Conservation (phyloP, 176 grass and related monocot species). For the Musa beccarii region DNA sequence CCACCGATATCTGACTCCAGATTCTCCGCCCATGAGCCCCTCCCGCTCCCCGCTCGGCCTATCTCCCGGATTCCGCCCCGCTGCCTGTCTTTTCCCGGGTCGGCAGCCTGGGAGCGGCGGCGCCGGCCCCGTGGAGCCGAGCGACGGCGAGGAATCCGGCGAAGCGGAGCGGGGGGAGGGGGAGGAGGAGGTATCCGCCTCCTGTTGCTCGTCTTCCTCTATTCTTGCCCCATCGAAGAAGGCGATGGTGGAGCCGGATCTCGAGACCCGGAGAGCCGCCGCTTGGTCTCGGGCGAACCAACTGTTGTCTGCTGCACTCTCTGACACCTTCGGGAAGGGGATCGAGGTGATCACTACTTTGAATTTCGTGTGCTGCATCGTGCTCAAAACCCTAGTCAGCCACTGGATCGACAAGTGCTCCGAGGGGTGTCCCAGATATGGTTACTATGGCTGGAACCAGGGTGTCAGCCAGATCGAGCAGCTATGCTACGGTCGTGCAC, state of each 20-base stretch:
- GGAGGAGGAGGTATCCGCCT: slow-evolving; percentile 19
- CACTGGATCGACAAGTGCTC: slow-evolving; percentile 57
- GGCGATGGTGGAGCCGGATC: no score
- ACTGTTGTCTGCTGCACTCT: slow-evolving; percentile 1
- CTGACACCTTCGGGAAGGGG: slow-evolving; percentile 25
- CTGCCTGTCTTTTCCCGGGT: no score
- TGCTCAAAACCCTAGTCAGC: slow-evolving; percentile 42
- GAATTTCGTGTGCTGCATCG: slow-evolving; percentile 47
- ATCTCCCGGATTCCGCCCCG: no score
- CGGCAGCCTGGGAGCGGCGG: background rate
- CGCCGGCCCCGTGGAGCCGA: background rate
- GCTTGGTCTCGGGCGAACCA: slow-evolving; percentile 31
- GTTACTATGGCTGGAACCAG: slow-evolving; percentile 54
- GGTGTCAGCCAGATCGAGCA: slow-evolving; percentile 46
- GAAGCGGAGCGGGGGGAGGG: background rate
- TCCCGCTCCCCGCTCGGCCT: background rate
- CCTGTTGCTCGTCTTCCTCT: slow-evolving; percentile 41
- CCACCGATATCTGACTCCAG: slow-evolving; percentile 29
- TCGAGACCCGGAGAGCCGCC: slow-evolving; percentile 17
- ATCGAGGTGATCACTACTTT: slow-evolving; percentile 59
- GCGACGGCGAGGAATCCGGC: no score
- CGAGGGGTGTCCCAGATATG: slow-evolving; percentile 35
- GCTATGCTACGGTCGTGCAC: slow-evolving; percentile 35
- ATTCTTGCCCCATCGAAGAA: no score
- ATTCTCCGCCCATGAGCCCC: background rate